Evolutionary conservation across 163 green algal genomes (phyloP).

Genomic region (Volvox carteri): DNA sequence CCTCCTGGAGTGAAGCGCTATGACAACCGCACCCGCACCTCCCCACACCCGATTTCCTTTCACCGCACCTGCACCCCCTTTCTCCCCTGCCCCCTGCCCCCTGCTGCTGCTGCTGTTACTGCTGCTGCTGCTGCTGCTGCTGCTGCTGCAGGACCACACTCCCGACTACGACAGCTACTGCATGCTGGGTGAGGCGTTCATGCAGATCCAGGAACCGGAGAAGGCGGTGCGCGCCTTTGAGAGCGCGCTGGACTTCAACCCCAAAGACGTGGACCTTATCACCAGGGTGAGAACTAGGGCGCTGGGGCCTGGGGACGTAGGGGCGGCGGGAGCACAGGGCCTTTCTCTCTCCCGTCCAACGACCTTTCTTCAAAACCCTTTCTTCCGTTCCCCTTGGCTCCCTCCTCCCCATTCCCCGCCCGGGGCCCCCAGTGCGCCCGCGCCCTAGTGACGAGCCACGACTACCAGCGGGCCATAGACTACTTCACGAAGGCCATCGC

Average conservation of each 20-base stretch:
- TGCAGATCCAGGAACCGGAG: conserved; percentile 84
- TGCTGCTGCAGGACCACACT: conserved; percentile 68
- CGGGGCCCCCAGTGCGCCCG: conserved; percentile 45
- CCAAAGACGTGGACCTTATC: conserved; percentile 79
- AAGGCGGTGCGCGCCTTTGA: conserved; percentile 79
- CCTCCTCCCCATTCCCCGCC: not conserved
- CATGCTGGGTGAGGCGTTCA: conserved; percentile 83
- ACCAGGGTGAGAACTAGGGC: conserved; percentile 21
- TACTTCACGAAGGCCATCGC: conserved; percentile 78
- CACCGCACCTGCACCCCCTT: not conserved
- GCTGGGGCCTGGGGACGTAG: not conserved
- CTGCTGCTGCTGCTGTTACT: not conserved
- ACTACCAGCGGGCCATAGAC: conserved; percentile 79
- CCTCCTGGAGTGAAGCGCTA: too few relatives aligned
- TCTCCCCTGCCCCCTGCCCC: not conserved
- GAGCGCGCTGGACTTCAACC: conserved; percentile 72
- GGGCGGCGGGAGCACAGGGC: too few relatives aligned
- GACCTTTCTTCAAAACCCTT: too few relatives aligned
- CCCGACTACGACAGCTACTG: conserved; percentile 76
- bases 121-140: too few relatives aligned
- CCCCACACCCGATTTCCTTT: too few relatives aligned
- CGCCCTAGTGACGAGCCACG: conserved; percentile 68
- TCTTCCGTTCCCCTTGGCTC: not conserved
- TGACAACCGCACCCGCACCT: too few relatives aligned
- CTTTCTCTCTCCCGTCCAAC: too few relatives aligned